Base-by-base conservation (phyloP, 2,329 filamentous ascomycete genomes). In the Apiospora marii region DNA sequence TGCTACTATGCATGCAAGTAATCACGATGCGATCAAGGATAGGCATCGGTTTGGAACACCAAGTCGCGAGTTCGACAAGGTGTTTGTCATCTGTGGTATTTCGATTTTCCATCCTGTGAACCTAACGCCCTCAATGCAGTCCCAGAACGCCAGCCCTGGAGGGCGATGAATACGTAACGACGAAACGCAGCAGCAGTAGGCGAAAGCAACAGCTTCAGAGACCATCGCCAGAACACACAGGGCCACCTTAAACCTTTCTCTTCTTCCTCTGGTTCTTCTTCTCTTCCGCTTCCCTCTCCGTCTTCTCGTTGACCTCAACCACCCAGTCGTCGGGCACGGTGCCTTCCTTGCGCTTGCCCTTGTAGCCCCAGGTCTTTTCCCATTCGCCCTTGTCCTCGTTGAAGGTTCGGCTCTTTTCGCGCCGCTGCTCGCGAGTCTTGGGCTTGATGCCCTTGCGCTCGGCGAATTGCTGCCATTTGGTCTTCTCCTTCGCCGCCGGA, bases 391-490 rank as follows among this genome's bases (percentile, higher is more conserved):
- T 93, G 73, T 88, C 91, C 83, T 97, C 94, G 83, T 98, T 94
- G 82, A 92, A 98, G 72, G 92, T 91, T 78, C 95, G 85, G 85
- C 98, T 93, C 82, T 90, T 88, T 70, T 76, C 88, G 84, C 87
- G 83, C 74, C 91, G 89, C 83, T 92, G 88, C 81, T 96, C 94
- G 76, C 93, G 90, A 76, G 90, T 93, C 89, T 95, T 97, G 84
- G 92, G 91, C 86, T 93, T 94, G 85, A 99, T 98, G 72, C 96
- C 96, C 89, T 98, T 97, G 90, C 97, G 97, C 83, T 92, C 93
- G 67, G 96, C 96, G 85, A 99, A 99, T 80, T 92, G 91, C 86
- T 98, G 92, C 96, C 96, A 99, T 83, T 95, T 98, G 73, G 96
- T 98, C 77, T 92, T 92, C 72, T 92, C 87, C 85, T 95, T 96